Percentiles rank a stretch among this genome's conserved stretches.
phyloP scores from a whole-genome alignment of 306 rosid species.

The Ammopiptanthus mongolicus region DNA sequence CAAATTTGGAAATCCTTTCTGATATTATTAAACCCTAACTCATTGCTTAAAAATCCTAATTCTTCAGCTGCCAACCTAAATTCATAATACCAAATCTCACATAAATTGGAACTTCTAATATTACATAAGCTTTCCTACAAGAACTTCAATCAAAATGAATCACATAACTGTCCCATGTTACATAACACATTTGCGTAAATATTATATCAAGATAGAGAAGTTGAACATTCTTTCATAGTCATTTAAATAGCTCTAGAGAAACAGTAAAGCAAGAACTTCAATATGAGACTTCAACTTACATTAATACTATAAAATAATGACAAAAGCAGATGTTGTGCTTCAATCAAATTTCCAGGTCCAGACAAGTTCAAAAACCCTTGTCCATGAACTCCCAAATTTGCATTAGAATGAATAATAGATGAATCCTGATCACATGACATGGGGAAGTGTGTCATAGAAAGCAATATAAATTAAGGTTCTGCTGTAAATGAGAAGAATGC shows the following conservation, averaged over 20 bases:
- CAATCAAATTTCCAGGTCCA: constrained; percentile 88
- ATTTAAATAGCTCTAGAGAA: constrained; percentile 1
- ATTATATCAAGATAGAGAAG: constrained; percentile 11
- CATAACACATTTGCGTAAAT: constrained; percentile 4
- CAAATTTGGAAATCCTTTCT: background rate
- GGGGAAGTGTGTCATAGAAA: constrained; percentile 22
- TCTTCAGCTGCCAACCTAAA: constrained; percentile 7
- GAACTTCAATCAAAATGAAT: constrained; percentile 20
- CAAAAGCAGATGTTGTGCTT: constrained; percentile 83
- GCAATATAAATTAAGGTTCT: constrained; percentile 16
- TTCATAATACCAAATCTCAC: background rate
- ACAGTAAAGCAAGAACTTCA: constrained; percentile 1
- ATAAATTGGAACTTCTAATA: background rate
- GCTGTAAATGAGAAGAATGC: constrained; percentile 15
- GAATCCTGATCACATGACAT: constrained; percentile 60
- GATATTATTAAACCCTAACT: background rate
- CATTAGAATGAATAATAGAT: constrained; percentile 83
- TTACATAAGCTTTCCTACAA: constrained; percentile 14
- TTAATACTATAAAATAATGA: constrained; percentile 70
- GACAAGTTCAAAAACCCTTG: constrained; percentile 91
- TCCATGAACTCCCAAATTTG: constrained; percentile 96
- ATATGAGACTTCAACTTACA: constrained; percentile 45
- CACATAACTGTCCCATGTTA: background rate
- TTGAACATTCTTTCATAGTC: background rate
- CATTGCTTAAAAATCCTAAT: background rate